Evolutionary conservation across 306 rosid genomes (phyloP), one percentile per base, ranked within the genome.

Genomic region (Abrus pulchellus): DNA sequence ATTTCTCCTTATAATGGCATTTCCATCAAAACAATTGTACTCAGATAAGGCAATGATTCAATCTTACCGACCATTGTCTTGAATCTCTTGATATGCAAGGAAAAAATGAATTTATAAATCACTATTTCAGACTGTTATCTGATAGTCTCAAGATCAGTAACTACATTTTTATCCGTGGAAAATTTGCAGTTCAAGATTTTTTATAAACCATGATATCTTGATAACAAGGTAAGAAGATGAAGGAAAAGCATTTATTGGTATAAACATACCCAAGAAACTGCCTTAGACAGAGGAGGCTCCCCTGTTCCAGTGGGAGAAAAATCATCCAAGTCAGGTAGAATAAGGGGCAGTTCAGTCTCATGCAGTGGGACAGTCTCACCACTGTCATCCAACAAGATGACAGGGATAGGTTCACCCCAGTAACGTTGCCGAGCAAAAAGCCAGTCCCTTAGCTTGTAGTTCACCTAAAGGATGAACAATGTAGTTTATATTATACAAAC

Each of bases 391-490:
- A 89, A 82, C 82, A 93, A 93, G 86, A 93, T 82, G 40, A 95
- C 93, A 82, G 99, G 99, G 83, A 95, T 95, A 77, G 99, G 99
- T 78, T 95, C 99, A 29, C 99, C 99, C 99, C 99, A 95, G 86
- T 95, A 95, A 10, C 99, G 94, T 82, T 95, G 99, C 55, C 99
- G 89, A 74, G 99, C 99, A 91, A 95, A 95, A 76, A 95, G 99
- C 99, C 99, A 93, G 82, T 95, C 99, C 89, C 99, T 91, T 88
- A 95, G 88, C 86, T 91, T 95, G 88, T 83, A 93, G 84, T 95
- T 95, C 81, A 95, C 97, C 99, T 95, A 78, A 74, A 86, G 47
- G 52, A 75, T 71, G 59, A 86, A 67, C 50, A 71, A 68, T 63
- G 65, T 65, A 83, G 41, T 50, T 63, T 36, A 79, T 50, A 75